These are phyloP conservation scores for Aegilops speltoides DNA, from an alignment of 176 grass and related monocot species.

Conservation along the genomic window DNA sequence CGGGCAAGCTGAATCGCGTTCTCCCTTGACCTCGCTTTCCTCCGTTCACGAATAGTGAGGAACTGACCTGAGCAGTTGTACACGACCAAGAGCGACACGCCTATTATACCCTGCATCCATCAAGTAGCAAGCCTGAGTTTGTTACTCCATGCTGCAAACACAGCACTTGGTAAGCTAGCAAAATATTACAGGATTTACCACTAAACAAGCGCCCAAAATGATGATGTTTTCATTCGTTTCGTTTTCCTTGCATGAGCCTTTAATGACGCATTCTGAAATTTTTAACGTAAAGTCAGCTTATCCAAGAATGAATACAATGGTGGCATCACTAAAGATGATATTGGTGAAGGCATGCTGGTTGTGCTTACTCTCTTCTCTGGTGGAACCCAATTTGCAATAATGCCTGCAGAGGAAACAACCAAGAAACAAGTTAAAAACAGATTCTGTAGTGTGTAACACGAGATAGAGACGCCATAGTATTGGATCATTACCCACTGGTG, in stretches of 20 bases:
- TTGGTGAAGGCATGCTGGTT: background rate
- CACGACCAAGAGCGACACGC: constrained; percentile 66
- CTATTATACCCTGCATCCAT: constrained; percentile 56
- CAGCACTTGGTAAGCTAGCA: background rate
- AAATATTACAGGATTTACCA: constrained; percentile 43
- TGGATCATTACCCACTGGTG: constrained; percentile 72
- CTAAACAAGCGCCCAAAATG: constrained; percentile 52
- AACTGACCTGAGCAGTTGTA: constrained; percentile 86
- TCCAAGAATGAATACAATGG: background rate
- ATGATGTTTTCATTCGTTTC: constrained; percentile 30
- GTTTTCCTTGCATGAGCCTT: constrained; percentile 46
- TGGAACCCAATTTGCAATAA: constrained; percentile 83
- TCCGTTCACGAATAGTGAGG: constrained; percentile 60
- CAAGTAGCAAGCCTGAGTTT: background rate
- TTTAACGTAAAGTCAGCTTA: constrained; percentile 32
- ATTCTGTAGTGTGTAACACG: background rate
- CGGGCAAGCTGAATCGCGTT: constrained; percentile 62
- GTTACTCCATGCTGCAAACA: background rate
- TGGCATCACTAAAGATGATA: background rate
- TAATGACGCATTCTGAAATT: constrained; percentile 69
- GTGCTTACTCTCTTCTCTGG: constrained; percentile 54
- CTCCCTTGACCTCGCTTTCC: constrained; percentile 75
- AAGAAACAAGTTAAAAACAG: background rate
- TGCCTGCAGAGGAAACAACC: constrained; percentile 54
- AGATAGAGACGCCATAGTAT: background rate